Evolutionary conservation across 495 filamentous ascomycete genomes (phyloP).

Genomic region (Tirmania nivea): DNA sequence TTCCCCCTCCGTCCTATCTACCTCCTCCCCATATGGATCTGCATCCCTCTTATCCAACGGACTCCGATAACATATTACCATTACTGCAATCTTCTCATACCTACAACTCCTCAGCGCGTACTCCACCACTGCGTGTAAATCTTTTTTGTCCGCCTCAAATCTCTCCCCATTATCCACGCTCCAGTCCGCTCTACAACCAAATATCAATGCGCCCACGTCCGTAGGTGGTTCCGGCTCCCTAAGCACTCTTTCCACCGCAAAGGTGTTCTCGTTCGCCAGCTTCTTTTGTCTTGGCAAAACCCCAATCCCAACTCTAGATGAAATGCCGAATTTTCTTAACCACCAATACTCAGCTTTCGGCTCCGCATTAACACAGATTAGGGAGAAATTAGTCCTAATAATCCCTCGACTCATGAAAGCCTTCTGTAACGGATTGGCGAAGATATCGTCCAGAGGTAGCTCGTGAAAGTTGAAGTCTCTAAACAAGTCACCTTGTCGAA

Average conservation of each 20-base stretch:
- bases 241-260: background rate
- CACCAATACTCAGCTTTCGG: slow-evolving; percentile 4
- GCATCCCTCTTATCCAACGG: slow-evolving; percentile 13
- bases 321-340: slow-evolving; percentile 8
- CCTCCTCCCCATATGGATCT: slow-evolving; percentile 12
- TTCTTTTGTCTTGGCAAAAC: background rate
- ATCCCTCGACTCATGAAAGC: background rate
- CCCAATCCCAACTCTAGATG: background rate
- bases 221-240: background rate
- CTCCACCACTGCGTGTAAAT: slow-evolving; percentile 11
- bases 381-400: background rate
- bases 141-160: slow-evolving; percentile 10
- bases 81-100: slow-evolving; percentile 12
- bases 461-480: background rate
- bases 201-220: slow-evolving; percentile 7
- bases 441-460: background rate
- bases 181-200: slow-evolving; percentile 17
- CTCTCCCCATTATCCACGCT: slow-evolving; percentile 13
- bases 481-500: background rate
- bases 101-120: slow-evolving; percentile 6
- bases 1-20: slow-evolving; percentile 10
- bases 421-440: background rate
- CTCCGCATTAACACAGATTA: slow-evolving; percentile 10
- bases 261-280: background rate
- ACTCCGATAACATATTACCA: slow-evolving; percentile 17